A percentile compares a stretch with the other conserved stretches of the same genome.
These are phyloP conservation scores for Umbelopsis sp. DNA, from an alignment of 192 early-diverging fungal species.

Conservation along the genomic window DNA sequence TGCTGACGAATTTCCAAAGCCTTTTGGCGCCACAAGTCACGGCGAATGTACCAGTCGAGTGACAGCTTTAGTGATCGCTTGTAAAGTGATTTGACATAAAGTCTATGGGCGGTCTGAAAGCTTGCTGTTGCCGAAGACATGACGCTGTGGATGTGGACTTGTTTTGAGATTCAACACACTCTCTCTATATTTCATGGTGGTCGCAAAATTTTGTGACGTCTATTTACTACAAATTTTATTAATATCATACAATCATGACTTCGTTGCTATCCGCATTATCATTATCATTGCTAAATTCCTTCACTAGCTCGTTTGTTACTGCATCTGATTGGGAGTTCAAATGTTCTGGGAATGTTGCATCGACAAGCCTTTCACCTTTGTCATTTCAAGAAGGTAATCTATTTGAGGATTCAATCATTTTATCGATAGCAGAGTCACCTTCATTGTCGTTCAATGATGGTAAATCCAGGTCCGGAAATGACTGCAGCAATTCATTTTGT, in stretches of 20 bases:
- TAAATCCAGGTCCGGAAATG: conserved; percentile 37
- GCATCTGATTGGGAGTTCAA: background rate
- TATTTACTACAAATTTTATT: background rate
- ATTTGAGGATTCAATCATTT: conserved; percentile 22
- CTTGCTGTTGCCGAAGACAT: conserved; percentile 42
- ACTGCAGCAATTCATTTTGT: conserved; percentile 32
- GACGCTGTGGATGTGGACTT: conserved; percentile 27
- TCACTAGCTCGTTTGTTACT: background rate
- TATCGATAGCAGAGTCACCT: conserved; percentile 1
- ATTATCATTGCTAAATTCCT: background rate
- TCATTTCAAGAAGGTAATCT: background rate
- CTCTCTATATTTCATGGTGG: background rate
- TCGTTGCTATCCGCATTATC: background rate
- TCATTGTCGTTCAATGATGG: conserved; percentile 1
- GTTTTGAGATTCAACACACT: background rate
- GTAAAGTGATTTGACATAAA: conserved; percentile 84
- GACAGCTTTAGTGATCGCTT: conserved; percentile 79
- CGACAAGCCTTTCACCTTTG: background rate
- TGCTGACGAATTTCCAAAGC: conserved; percentile 79
- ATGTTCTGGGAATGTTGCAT: background rate
- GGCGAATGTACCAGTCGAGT: conserved; percentile 89
- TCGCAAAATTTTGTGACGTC: conserved; percentile 16
- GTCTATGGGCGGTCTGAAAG: conserved; percentile 61
- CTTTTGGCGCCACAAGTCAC: conserved; percentile 77
- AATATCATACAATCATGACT: conserved; percentile 13